Conservation (phyloP, 441 rosid species). For the Syzygium syzygioides region DNA sequence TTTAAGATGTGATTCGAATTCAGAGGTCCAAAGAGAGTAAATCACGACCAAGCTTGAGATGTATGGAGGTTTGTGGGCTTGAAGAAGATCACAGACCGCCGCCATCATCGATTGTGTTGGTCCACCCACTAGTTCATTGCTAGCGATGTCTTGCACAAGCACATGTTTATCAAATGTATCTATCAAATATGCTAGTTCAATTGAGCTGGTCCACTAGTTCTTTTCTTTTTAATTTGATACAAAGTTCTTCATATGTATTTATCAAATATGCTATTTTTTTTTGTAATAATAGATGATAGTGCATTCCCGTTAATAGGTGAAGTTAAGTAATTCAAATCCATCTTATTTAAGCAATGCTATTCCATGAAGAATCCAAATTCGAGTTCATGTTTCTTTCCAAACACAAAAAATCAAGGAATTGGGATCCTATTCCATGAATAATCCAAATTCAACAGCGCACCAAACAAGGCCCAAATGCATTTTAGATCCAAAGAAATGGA, state of each 20-base stretch:
- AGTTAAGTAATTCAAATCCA: not conserved
- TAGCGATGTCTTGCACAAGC: not conserved
- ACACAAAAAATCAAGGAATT: not conserved
- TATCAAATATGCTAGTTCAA: not conserved
- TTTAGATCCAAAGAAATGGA: not conserved
- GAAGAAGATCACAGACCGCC: not conserved
- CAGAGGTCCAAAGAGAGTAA: not conserved
- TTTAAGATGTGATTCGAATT: not conserved
- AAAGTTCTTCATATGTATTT: fast-evolving
- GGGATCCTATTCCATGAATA: not conserved
- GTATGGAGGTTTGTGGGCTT: not conserved
- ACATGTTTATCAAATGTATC: not conserved
- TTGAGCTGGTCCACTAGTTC: too few relatives aligned
- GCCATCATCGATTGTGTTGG: not conserved
- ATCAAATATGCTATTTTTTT: not conserved
- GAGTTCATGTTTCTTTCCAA: not conserved
- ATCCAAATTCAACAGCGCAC: not conserved
- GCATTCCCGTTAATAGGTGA: not conserved
- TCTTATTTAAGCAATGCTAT: not conserved
- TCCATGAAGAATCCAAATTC: not conserved
- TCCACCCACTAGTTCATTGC: not conserved
- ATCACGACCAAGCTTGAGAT: not conserved
- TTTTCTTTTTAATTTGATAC: not conserved
- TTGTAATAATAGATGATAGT: not conserved
- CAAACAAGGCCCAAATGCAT: not conserved